Evolutionary conservation across 805 yeast genomes (phyloP).

Genomic region (Nakazawaea molendinolei): DNA sequence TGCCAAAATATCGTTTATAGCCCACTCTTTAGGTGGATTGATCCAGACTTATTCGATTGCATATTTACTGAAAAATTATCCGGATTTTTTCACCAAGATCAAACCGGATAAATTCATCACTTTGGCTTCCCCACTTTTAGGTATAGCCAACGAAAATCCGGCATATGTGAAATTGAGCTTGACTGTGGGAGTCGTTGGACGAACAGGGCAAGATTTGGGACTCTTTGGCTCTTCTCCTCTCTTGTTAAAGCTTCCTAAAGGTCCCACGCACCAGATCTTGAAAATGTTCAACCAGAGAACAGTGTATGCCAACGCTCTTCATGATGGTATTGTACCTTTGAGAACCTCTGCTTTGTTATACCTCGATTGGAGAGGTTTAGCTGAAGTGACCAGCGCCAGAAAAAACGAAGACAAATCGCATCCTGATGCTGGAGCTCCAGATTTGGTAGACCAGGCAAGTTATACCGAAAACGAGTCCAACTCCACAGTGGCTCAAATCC

Average conservation of each 20-base stretch:
- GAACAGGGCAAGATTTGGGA: conserved; percentile 87
- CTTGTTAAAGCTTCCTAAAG: conserved; percentile 66
- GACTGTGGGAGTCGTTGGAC: conserved; percentile 85
- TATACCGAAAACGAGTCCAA: conserved; percentile 13
- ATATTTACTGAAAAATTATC: conserved; percentile 60
- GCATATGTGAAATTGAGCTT: conserved; percentile 76
- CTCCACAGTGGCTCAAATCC: conserved; percentile 22
- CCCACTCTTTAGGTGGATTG: conserved; percentile 92
- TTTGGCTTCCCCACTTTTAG: conserved; percentile 84
- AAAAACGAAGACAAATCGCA: conserved; percentile 13
- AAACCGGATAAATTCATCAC: conserved; percentile 76
- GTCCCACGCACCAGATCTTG: conserved; percentile 62
- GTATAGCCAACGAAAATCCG: conserved; percentile 85
- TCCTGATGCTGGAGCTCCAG: conserved; percentile 11
- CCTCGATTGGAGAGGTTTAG: conserved; percentile 76
- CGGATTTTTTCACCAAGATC: conserved; percentile 59
- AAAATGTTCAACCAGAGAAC: conserved; percentile 65
- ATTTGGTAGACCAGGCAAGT: conserved; percentile 13
- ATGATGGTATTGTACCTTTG: conserved; percentile 95
- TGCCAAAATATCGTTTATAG: conserved; percentile 72
- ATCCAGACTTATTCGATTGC: conserved; percentile 89
- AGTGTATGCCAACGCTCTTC: conserved; percentile 78
- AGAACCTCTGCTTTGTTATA: conserved; percentile 83
- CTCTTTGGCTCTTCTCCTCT: conserved; percentile 55
- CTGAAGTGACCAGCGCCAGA: conserved; percentile 36